phyloP scores from a whole-genome alignment of 2,329 filamentous ascomycete species.

The Shiraia bambusicola region DNA sequence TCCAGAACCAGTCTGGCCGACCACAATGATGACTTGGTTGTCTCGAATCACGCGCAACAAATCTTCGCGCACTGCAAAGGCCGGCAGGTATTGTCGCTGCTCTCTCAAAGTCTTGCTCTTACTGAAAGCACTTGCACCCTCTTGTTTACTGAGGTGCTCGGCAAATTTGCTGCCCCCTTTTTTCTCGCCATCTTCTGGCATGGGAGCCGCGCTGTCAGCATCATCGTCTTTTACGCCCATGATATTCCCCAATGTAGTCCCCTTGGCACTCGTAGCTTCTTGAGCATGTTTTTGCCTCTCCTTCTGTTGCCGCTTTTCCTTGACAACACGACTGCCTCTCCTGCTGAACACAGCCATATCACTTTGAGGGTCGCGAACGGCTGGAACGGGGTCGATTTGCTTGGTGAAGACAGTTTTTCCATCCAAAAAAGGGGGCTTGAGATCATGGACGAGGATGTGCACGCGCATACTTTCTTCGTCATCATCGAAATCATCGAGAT shows the following conservation, averaged over 20 bases:
- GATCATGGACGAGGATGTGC: constrained; percentile 88
- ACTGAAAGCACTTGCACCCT: constrained; percentile 85
- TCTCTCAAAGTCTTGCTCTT: constrained; percentile 87
- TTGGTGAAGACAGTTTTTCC: constrained; percentile 96
- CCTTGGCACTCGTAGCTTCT: constrained; percentile 88
- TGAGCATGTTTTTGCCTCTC: constrained; percentile 93
- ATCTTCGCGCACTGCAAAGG: constrained; percentile 94
- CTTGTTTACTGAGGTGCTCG: constrained; percentile 82
- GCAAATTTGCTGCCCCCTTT: constrained; percentile 77
- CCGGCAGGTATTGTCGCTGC: constrained; percentile 89
- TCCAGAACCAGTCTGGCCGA: constrained; percentile 94
- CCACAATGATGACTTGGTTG: constrained; percentile 95
- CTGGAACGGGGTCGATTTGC: constrained; percentile 91
- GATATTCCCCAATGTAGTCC: constrained; percentile 88
- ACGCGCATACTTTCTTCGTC: constrained; percentile 88
- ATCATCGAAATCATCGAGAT: constrained; percentile 81
- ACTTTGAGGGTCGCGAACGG: constrained; percentile 89
- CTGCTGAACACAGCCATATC: constrained; percentile 98
- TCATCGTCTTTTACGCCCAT: constrained; percentile 95
- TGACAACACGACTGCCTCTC: constrained; percentile 91
- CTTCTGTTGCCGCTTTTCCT: constrained; percentile 85
- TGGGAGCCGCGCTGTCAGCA: constrained; percentile 78
- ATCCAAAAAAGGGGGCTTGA: constrained; percentile 92
- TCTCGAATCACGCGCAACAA: constrained; percentile 88
- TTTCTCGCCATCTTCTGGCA: constrained; percentile 70